Conservation (phyloP, 371 early-diverging fungal species). For the Mortierella sp. region DNA sequence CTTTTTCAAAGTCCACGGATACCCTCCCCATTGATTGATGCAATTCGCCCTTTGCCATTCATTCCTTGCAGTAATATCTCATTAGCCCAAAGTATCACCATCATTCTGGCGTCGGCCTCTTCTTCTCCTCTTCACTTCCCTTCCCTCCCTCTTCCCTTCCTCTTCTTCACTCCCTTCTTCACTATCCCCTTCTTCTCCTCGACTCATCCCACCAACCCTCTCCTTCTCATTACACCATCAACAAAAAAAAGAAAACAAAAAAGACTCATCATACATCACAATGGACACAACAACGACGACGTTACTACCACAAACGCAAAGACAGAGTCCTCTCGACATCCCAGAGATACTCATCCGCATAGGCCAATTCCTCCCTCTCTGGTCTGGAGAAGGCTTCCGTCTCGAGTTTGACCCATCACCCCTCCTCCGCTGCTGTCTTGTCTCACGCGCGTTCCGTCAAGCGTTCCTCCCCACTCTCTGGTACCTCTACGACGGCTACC, state of each 20-base stretch:
- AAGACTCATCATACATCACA: background rate
- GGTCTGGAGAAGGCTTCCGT: slow-evolving; percentile 31
- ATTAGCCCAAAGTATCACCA: background rate
- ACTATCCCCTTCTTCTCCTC: background rate
- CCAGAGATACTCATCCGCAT: slow-evolving; percentile 38
- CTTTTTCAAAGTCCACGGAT: background rate
- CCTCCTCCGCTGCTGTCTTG: slow-evolving; percentile 29
- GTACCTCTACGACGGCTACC: slow-evolving; percentile 43
- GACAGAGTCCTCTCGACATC: slow-evolving; percentile 27
- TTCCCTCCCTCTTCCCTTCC: background rate
- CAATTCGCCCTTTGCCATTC: slow-evolving; percentile 8
- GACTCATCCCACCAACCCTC: background rate
- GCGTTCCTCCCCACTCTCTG: slow-evolving; percentile 35
- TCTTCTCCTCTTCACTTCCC: background rate
- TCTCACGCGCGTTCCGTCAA: slow-evolving; percentile 24
- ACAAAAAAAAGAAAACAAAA: background rate
- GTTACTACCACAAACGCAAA: background rate
- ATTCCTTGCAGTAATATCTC: background rate
- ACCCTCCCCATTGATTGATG: background rate
- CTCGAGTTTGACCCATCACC: slow-evolving; percentile 32
- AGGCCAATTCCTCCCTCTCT: slow-evolving; percentile 44
- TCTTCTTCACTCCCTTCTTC: background rate
- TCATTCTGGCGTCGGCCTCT: too few relatives aligned
- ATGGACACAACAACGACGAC: background rate
- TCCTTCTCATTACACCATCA: background rate